Conservation (phyloP, 2,329 filamentous ascomycete species). For the Diaporthe nobilis region DNA sequence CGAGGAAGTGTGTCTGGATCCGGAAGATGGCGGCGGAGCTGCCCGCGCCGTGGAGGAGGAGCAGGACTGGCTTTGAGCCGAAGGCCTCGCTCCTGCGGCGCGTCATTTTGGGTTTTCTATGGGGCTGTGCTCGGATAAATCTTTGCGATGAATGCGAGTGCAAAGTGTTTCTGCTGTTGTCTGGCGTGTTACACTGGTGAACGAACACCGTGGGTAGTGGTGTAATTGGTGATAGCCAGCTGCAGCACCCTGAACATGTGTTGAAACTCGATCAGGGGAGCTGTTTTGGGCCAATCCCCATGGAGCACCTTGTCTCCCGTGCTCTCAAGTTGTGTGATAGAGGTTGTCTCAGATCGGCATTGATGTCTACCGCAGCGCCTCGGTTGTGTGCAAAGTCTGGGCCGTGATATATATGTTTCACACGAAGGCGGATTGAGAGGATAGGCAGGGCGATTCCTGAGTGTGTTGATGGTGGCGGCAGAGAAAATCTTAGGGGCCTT, state of each 20-base stretch:
- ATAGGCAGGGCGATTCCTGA: neutral
- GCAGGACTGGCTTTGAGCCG: constrained; percentile 43
- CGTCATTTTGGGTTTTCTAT: neutral
- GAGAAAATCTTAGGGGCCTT: neutral
- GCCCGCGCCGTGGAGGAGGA: constrained; percentile 58
- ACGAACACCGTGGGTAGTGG: neutral
- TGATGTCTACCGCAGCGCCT: neutral
- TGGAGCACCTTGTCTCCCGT: neutral
- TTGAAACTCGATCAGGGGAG: neutral
- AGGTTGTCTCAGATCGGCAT: neutral
- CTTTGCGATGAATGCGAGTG: neutral
- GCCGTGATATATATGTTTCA: no score
- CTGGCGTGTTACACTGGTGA: neutral
- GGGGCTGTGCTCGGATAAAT: neutral
- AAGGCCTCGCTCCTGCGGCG: constrained; percentile 15
- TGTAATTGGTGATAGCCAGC: no score
- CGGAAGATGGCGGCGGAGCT: constrained; percentile 55
- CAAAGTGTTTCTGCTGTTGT: neutral
- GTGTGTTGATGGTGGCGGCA: neutral
- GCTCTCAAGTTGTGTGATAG: neutral
- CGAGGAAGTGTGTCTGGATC: constrained; percentile 53
- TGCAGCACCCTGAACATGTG: neutral
- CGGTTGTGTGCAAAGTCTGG: no score
- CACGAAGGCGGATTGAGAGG: neutral
- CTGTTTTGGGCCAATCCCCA: neutral